Evolutionary conservation across 1,284 basidiomycete genomes (phyloP).

Genomic region (Ustilago cynodontis): DNA sequence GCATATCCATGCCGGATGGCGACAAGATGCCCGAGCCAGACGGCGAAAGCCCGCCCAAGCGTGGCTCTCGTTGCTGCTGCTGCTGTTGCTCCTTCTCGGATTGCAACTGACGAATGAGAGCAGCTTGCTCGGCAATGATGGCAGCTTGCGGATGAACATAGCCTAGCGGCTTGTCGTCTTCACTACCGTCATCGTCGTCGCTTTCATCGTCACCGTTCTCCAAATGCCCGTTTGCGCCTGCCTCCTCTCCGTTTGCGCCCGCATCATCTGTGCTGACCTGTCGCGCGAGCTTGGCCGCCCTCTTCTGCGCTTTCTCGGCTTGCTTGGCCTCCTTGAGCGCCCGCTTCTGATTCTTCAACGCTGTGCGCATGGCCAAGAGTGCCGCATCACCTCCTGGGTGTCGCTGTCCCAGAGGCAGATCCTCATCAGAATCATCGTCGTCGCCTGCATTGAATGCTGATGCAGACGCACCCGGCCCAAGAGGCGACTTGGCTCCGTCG

Average conservation of each 20-base stretch:
- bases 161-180: constrained; percentile 63
- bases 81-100: constrained; percentile 55
- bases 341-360: constrained; percentile 39
- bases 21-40: constrained; percentile 22
- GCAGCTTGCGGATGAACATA: constrained; percentile 64
- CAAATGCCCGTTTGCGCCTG: neutral
- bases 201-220: constrained; percentile 3
- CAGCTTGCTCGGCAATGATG: constrained; percentile 68
- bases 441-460: constrained; percentile 8
- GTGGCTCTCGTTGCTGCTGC: constrained; percentile 30
- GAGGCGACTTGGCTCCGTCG: constrained; percentile 8
- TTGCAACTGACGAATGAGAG: constrained; percentile 61
- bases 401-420: constrained; percentile 55
- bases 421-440: constrained; percentile 57
- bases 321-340: constrained; percentile 37
- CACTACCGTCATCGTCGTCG: constrained; percentile 47
- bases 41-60: constrained; percentile 11
- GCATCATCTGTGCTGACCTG: constrained; percentile 18
- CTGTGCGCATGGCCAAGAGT: constrained; percentile 28
- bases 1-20: constrained; percentile 27
- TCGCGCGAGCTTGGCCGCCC: constrained; percentile 28
- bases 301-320: constrained; percentile 25
- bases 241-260: constrained; percentile 11
- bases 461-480: neutral
- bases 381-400: constrained; percentile 47